These are phyloP conservation scores for Microbotryum lychnidis-dioicae DNA, from an alignment of 1,284 basidiomycete species.

Conservation along the genomic window DNA sequence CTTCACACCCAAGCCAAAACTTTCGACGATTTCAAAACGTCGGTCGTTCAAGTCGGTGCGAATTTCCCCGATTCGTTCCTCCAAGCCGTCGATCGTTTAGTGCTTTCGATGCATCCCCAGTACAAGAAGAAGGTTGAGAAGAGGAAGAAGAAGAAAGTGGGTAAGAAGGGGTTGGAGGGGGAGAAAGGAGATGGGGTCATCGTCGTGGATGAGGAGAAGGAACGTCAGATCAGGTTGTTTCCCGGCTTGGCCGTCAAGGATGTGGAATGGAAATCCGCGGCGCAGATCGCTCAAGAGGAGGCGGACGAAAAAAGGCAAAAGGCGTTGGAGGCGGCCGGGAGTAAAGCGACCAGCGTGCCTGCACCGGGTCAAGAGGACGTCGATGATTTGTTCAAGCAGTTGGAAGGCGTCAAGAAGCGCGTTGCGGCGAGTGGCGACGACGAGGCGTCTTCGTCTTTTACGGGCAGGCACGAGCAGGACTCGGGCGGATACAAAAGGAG, in stretches of 20 bases:
- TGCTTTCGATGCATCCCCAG: slow-evolving; percentile 90
- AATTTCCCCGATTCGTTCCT: slow-evolving; percentile 83
- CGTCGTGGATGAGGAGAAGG: slow-evolving; percentile 49
- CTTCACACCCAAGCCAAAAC: slow-evolving; percentile 78
- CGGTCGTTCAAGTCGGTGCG: slow-evolving; percentile 71
- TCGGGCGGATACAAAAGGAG: slow-evolving; percentile 20
- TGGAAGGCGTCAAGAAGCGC: slow-evolving; percentile 51
- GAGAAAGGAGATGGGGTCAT: slow-evolving; percentile 52
- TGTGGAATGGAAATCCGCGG: slow-evolving; percentile 47
- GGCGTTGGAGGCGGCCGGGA: slow-evolving; percentile 45
- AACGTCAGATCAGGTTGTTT: slow-evolving; percentile 75
- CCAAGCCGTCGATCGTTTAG: slow-evolving; percentile 86
- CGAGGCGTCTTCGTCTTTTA: slow-evolving; percentile 42
- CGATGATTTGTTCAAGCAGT: slow-evolving; percentile 34
- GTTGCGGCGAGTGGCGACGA: slow-evolving; percentile 52
- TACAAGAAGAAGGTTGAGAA: slow-evolving; percentile 69
- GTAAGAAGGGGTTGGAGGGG: slow-evolving; percentile 45
- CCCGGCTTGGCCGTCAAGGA: slow-evolving; percentile 84
- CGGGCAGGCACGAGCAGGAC: slow-evolving; percentile 45
- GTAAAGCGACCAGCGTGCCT: slow-evolving; percentile 40
- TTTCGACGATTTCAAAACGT: slow-evolving; percentile 68
- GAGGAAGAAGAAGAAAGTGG: slow-evolving; percentile 37
- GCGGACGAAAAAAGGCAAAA: slow-evolving; percentile 36
- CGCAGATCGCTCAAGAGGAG: slow-evolving; percentile 10
- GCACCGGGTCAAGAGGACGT: slow-evolving; percentile 43